These are phyloP conservation scores for Yamadazyma spencermartinsiae DNA, from an alignment of 1,139 yeast species.

Conservation along the genomic window DNA sequence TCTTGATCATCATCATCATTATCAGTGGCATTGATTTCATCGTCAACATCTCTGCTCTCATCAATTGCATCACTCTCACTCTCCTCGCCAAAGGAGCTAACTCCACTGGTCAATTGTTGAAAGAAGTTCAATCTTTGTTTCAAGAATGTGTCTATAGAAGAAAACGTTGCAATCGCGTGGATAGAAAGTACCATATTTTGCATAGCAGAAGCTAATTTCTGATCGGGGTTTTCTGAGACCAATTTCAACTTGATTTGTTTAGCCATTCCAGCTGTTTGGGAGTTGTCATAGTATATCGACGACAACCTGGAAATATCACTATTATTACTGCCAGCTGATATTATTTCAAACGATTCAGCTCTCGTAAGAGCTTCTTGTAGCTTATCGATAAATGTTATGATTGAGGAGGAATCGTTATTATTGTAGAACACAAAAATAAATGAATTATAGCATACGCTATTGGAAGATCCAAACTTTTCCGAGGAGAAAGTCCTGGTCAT, in stretches of 20 bases:
- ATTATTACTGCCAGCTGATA: constrained; percentile 50
- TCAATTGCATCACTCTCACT: constrained; percentile 13
- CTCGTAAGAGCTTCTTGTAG: constrained; percentile 77
- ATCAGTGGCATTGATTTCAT: constrained; percentile 15
- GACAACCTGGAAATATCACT: constrained; percentile 9
- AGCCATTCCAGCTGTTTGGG: constrained; percentile 63
- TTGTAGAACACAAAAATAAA: constrained; percentile 50
- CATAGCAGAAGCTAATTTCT: constrained; percentile 28
- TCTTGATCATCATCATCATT: constrained; percentile 1
- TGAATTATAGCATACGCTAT: constrained; percentile 35
- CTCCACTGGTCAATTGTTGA: constrained; percentile 20
- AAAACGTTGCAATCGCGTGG: constrained; percentile 89
- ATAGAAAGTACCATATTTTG: constrained; percentile 59
- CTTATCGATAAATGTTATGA: constrained; percentile 38
- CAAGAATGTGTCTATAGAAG: constrained; percentile 66
- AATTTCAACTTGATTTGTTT: constrained; percentile 68
- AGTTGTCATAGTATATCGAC: constrained; percentile 17
- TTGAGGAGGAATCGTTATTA: constrained; percentile 20
- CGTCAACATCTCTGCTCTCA: constrained; percentile 12
- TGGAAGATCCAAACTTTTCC: constrained; percentile 24
- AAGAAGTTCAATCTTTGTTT: constrained; percentile 33
- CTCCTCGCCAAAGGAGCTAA: constrained; percentile 10
- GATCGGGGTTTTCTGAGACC: constrained; percentile 24
- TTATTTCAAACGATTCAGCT: constrained; percentile 72
- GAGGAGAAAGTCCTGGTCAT: constrained; percentile 44